Base-by-base conservation (phyloP, 2,329 filamentous ascomycete species). In the Phyllosticta capitalensis region DNA sequence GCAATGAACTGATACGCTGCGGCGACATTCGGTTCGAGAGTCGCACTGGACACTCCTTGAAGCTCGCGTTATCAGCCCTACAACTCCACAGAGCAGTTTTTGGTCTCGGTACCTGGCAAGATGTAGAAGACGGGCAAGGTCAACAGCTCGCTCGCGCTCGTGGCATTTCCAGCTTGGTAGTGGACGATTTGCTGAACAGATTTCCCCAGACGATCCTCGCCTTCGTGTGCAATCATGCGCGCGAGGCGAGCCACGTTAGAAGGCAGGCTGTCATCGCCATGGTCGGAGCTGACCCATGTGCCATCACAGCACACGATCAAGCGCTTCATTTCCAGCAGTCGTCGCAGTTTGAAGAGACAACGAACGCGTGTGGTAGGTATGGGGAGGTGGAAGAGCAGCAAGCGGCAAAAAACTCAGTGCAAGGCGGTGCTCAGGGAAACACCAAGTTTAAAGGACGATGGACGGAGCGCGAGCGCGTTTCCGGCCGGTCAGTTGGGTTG, bases 171-270 rank as follows among this genome's bases (percentile, higher is more conserved):
- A 55, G 71, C 74, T 54, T 79, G 77, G 64, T 81, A 81, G 63
- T 78, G 79, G 4, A 78, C 75, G 26, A 81, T 73, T 63, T 81
- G 79, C 9, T 75, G 75, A 20, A 56, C 24, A 3, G 9, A n/a
- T 4, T n/a, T 45, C 38, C 38, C 5, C 14, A 79, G 74, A 6
- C 76, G 76, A 65, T 79, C 77, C 26, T 71, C 69, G 64, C 73
- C 77, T 56, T 76, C 69, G 9, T 76, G 70, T 58, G 76, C 77
- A 63, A 81, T 78, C 17, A 79, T 78, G 62, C 78, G 71, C 9
- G 74, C 73, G 20, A 81, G 72, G 3, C 78, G 71, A 0, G 78
- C 79, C 33, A 81, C 75, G 64, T 81, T 81, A 64, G 74, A 78
- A 2, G 77, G 77, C 9, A 77, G 72, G 2, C 71, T 51, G 6